Evolutionary conservation across 768 basidiomycete genomes (phyloP), one percentile per base, ranked within the genome.

Genomic region (Rhodotorula sphaerocarpa): DNA sequence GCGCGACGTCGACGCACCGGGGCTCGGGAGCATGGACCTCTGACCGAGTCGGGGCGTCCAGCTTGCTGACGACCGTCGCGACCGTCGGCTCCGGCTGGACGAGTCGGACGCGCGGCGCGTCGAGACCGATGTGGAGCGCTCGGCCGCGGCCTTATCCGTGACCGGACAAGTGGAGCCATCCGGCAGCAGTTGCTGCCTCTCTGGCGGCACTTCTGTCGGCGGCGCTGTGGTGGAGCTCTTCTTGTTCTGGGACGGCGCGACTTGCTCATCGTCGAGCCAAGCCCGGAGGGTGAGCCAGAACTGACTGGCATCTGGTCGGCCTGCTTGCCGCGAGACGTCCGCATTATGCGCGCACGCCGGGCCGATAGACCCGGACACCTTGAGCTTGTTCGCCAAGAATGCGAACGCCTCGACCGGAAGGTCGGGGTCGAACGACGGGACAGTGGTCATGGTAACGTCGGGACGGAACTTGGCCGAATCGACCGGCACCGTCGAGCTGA

Each of bases 261-360:
- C 36, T 9, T 9, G 36, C 16, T 31, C 48, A 27, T 57, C 31
- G 43, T 61, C 56, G 43, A 69, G 51, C 68, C 68, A 69, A 7
- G 58, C 50, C 11, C 59, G 56, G 39, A 69, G 23, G 10, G 58
- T 59, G 25, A 28, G 18, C 68, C 68, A 69, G 14, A 69, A 41
- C 23, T 69, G 68, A 16, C 50, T 50, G 0, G 68, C 68, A 23
- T 69, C 64, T 1, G 63, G 47, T 12, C 68, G 57, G 2, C 45
- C 61, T 10, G 55, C 61, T 9, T 48, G 21, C 1, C 46, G 41
- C 6, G 48, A 62, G 18, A 65, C 67, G 3, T 54, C 42, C 0
- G 55, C 57, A 47, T 69, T 69, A 30, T 59, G 23, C 7, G 50
- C 54, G 61, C 68, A 69, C 11, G 66, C 55, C 18, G 59, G 58